Evolutionary conservation across 1,284 basidiomycete genomes (phyloP).

Genomic region (Ganoderma resinaceum): DNA sequence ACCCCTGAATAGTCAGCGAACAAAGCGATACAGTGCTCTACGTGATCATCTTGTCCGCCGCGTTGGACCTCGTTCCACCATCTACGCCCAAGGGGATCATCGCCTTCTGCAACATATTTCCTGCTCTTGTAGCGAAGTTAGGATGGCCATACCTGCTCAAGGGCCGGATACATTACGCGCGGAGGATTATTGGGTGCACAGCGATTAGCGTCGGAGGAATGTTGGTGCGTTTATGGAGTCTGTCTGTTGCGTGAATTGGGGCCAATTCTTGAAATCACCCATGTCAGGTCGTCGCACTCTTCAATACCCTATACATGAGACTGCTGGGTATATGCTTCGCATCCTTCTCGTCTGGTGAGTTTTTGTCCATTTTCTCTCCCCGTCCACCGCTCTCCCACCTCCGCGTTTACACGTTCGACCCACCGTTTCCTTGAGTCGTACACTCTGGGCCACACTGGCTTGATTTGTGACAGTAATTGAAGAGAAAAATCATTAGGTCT

Average conservation of each 20-base stretch:
- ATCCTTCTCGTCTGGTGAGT: slow-evolving; percentile 85
- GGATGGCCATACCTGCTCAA: slow-evolving; percentile 92
- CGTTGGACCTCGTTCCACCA: slow-evolving; percentile 91
- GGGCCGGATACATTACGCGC: slow-evolving; percentile 82
- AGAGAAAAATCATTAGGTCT: slow-evolving; percentile 57
- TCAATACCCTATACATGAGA: slow-evolving; percentile 72
- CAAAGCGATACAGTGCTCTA: slow-evolving; percentile 71
- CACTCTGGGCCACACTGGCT: not conserved
- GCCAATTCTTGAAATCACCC: not conserved
- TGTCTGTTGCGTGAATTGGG: not conserved
- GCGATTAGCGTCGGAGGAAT: slow-evolving; percentile 80
- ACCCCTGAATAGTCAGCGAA: not conserved
- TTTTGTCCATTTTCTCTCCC: not conserved
- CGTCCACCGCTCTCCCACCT: not conserved
- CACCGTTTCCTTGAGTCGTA: not conserved
- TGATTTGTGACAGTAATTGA: not conserved
- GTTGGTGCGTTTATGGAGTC: slow-evolving; percentile 64
- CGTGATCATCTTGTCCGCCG: slow-evolving; percentile 96
- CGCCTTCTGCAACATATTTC: slow-evolving; percentile 90
- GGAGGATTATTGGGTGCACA: slow-evolving; percentile 81
- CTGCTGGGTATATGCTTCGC: slow-evolving; percentile 90
- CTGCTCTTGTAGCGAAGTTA: slow-evolving; percentile 84
- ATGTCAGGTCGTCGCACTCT: slow-evolving; percentile 80
- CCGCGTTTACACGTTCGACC: not conserved
- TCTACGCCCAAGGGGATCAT: slow-evolving; percentile 94